phyloP scores from a whole-genome alignment of 1,139 yeast genomes.

The Pichia sp. region DNA sequence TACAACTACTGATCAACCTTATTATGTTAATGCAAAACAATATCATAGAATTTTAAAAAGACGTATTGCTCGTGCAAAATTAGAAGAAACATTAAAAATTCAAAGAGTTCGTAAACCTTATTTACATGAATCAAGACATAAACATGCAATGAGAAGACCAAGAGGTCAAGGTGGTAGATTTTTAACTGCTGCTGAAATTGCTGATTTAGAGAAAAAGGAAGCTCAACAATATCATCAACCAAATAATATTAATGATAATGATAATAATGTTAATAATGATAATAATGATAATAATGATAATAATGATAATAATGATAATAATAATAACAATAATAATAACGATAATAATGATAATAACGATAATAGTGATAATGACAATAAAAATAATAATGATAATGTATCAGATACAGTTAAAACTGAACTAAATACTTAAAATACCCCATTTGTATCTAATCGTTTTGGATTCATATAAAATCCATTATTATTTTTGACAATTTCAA shows the following conservation, averaged over 20 bases:
- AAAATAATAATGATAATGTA: neutral
- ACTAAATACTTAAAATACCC: neutral
- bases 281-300: neutral
- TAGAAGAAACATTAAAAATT: conserved; percentile 81
- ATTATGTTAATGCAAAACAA: conserved; percentile 96
- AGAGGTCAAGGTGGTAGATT: conserved; percentile 98
- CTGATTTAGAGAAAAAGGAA: conserved; percentile 65
- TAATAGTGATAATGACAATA: neutral
- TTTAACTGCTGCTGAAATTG: conserved; percentile 93
- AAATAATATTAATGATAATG: neutral
- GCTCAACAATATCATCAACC: conserved; percentile 19
- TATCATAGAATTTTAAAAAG: conserved; percentile 91
- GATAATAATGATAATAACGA: too few species aligned
- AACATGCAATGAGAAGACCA: conserved; percentile 98
- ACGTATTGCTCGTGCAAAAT: conserved; percentile 86
- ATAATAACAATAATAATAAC: neutral
- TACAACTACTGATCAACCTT: conserved; percentile 64
- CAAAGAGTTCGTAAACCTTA: conserved; percentile 93
- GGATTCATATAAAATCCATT: too few species aligned
- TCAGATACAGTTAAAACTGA: neutral
- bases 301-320: neutral
- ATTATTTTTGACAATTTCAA: neutral
- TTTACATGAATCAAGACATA: conserved; percentile 93
- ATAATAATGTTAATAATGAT: too few species aligned
- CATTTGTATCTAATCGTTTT: too few species aligned